A percentile compares a stretch with the other conserved stretches of the same genome.
These are phyloP conservation scores for Cucumis cinereus DNA, from an alignment of 306 rosid species.

Conservation along the genomic window DNA sequence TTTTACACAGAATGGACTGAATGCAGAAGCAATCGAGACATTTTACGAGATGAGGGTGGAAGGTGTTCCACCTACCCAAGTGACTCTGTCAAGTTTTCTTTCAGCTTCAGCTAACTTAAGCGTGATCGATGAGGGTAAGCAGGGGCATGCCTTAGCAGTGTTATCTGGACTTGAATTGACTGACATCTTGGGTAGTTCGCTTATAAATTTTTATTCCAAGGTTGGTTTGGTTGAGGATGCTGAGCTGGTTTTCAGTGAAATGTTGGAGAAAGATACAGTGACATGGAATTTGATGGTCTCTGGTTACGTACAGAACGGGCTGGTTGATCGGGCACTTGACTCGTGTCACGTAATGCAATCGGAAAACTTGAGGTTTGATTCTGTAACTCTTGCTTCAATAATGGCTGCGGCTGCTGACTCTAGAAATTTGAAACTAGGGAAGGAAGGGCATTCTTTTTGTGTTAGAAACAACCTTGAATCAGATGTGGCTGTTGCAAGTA, in stretches of 20 bases:
- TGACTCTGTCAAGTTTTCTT: conserved; percentile 51
- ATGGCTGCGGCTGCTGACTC: conserved; percentile 49
- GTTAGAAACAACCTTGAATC: conserved; percentile 45
- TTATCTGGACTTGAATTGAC: conserved; percentile 41
- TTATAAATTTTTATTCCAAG: conserved; percentile 63
- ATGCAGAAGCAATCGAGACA: conserved; percentile 39
- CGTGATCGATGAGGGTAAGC: conserved; percentile 49
- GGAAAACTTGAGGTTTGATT: conserved; percentile 52
- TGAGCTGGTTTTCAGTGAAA: conserved; percentile 35
- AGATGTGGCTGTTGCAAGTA: conserved; percentile 46
- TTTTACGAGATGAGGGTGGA: conserved; percentile 46
- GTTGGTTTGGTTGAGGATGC: conserved; percentile 63
- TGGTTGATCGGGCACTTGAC: conserved; percentile 39
- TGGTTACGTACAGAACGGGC: conserved; percentile 43
- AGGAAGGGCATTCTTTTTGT: conserved; percentile 57
- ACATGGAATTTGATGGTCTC: conserved; percentile 74
- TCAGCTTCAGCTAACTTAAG: conserved; percentile 56
- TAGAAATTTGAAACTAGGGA: conserved; percentile 37
- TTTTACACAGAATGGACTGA: conserved; percentile 47
- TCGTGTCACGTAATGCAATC: conserved; percentile 39
- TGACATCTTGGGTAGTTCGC: conserved; percentile 56
- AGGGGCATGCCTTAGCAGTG: conserved; percentile 57
- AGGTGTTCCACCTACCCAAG: conserved; percentile 35
- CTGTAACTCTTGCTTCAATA: conserved; percentile 56
- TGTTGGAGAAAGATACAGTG: conserved; percentile 48